Conservation (phyloP, 345 rosid species). For the Eucalyptus globulus region DNA sequence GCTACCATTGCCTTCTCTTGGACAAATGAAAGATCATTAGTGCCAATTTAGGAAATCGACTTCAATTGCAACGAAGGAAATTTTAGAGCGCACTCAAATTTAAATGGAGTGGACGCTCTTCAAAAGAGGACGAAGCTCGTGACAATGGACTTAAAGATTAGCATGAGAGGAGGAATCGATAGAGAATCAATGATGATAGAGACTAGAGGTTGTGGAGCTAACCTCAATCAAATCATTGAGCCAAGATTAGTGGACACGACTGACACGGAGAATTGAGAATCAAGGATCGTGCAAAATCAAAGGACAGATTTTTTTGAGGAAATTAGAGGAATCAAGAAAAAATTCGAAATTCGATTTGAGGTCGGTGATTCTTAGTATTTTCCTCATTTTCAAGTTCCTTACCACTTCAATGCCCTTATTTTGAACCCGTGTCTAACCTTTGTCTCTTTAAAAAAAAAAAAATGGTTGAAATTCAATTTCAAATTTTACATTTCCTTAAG, state of each 20-base stretch:
- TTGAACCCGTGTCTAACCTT: too few species aligned
- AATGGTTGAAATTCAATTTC: too few species aligned
- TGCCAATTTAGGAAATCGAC: neutral
- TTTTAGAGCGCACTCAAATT: neutral
- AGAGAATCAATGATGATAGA: neutral
- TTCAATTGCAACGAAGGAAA: neutral
- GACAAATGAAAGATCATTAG: neutral
- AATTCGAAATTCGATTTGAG: neutral
- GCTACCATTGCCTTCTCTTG: neutral
- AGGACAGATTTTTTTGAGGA: neutral
- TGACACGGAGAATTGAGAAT: accelerated
- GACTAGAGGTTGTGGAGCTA: neutral
- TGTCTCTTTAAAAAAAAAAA: too few species aligned
- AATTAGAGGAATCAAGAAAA: neutral
- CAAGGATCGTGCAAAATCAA: neutral
- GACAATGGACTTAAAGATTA: neutral
- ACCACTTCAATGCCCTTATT: neutral
- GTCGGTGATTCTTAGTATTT: accelerated
- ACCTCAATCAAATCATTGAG: neutral
- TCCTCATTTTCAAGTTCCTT: neutral
- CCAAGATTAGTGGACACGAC: neutral
- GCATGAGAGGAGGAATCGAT: neutral
- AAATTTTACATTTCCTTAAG: too few species aligned
- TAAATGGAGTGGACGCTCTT: neutral
- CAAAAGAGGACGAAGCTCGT: neutral